phyloP scores from a whole-genome alignment of 139 green algal species.

The Tetradesmus obliquus region DNA sequence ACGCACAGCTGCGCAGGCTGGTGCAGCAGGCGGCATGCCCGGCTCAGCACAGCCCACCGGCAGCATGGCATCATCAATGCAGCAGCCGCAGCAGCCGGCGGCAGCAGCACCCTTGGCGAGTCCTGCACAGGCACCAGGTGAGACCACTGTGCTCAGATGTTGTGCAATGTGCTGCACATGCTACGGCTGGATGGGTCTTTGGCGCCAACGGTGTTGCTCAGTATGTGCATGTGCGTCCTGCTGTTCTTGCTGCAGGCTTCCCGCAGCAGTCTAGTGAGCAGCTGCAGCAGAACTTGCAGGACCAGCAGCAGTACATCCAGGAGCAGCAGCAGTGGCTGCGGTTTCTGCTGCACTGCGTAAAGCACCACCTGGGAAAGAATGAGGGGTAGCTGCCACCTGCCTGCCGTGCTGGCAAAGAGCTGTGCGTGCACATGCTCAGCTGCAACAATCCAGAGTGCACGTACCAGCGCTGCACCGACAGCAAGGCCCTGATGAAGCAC shows the following conservation, averaged over 20 bases:
- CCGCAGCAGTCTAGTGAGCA: conserved; percentile 7
- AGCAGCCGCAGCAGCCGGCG: not conserved
- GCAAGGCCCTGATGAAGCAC: conserved; percentile 93
- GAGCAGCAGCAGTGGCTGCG: conserved; percentile 97
- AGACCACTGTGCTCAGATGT: no score
- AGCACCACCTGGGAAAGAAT: no score
- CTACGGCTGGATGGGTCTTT: no score
- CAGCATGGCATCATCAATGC: no score
- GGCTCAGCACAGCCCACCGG: no score
- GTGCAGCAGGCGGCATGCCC: no score
- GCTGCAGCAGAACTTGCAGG: conserved; percentile 45
- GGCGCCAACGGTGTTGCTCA: no score
- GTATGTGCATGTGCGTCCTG: not conserved
- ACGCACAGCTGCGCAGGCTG: no score
- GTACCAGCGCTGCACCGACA: conserved; percentile 87
- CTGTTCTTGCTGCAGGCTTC: conserved; percentile 1
- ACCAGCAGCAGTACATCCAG: conserved; percentile 56
- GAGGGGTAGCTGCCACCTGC: no score
- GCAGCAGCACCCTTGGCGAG: no score
- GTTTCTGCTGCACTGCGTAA: conserved; percentile 93
- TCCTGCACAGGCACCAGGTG: no score
- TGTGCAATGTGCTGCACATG: no score
- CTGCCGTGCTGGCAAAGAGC: conserved; percentile 48
- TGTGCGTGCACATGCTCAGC: conserved; percentile 92
- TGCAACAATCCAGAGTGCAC: conserved; percentile 85